phyloP scores from a whole-genome alignment of 176 grass and related monocot genomes.

The Carex scoparia region DNA sequence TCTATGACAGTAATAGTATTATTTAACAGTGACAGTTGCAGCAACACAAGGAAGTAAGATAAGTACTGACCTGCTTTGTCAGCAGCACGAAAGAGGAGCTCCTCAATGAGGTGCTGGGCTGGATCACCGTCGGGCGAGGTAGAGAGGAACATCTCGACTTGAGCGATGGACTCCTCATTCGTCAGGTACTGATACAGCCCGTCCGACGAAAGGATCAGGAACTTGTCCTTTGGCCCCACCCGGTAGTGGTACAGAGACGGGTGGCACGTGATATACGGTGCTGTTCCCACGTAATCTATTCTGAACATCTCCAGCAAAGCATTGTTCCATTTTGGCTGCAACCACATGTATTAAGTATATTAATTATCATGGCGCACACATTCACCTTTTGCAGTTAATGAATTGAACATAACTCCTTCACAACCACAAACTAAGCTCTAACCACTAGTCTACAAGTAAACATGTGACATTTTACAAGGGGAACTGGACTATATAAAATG shows the following conservation, averaged over 20 bases:
- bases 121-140: slow-evolving; percentile 90
- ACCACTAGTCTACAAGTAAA: too few species aligned
- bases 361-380: background rate
- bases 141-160: slow-evolving; percentile 85
- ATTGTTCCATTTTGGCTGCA: slow-evolving; percentile 94
- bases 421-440: too few species aligned
- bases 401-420: too few species aligned
- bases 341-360: background rate
- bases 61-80: slow-evolving; percentile 71
- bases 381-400: background rate
- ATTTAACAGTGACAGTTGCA: too few species aligned
- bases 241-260: slow-evolving; percentile 77
- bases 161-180: slow-evolving; percentile 74
- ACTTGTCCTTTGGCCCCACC: slow-evolving; percentile 66
- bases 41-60: background rate
- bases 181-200: slow-evolving; percentile 99
- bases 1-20: background rate
- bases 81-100: slow-evolving; percentile 89
- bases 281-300: slow-evolving; percentile 72
- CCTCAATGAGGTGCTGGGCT: slow-evolving; percentile 84
- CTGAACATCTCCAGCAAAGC: slow-evolving; percentile 91
- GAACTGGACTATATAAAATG: too few species aligned
- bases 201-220: slow-evolving; percentile 88
- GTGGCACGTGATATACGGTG: slow-evolving; percentile 81
- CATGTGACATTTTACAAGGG: too few species aligned